Evolutionary conservation across 2,329 filamentous ascomycete species (phyloP).

Genomic region (Sporothrix curviconia): DNA sequence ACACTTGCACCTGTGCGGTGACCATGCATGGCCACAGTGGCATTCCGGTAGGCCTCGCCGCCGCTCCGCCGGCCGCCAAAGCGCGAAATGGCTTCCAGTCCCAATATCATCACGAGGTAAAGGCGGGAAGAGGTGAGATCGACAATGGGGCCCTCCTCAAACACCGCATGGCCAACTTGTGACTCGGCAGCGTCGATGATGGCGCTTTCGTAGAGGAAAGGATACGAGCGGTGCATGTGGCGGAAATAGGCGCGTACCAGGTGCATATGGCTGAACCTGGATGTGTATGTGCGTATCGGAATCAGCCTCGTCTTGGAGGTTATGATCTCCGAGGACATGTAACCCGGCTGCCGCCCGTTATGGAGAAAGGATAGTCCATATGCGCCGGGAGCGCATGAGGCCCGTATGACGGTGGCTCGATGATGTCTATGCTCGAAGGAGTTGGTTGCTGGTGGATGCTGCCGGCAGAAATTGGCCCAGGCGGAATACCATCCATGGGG

Average conservation of each 20-base stretch:
- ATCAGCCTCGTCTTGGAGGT: neutral
- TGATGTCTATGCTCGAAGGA: constrained; percentile 3
- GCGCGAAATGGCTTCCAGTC: constrained; percentile 36
- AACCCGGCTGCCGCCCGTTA: too few relatives aligned
- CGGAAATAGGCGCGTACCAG: constrained; percentile 40
- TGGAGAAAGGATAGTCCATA: too few relatives aligned
- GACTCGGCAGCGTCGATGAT: constrained; percentile 30
- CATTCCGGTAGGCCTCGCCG: neutral
- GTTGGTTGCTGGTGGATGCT: constrained; percentile 5
- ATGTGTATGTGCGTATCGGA: constrained; percentile 4
- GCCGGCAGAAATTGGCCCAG: neutral
- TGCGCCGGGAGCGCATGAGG: too few relatives aligned
- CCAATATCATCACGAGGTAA: constrained; percentile 41
- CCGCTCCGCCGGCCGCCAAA: constrained; percentile 20
- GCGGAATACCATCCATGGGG: neutral
- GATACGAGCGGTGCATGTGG: constrained; percentile 40
- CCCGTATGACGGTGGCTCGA: constrained; percentile 2
- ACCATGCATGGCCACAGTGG: neutral
- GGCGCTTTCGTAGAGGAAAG: constrained; percentile 35
- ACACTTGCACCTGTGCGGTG: neutral
- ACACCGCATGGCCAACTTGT: neutral
- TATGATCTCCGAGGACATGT: neutral
- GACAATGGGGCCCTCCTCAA: constrained; percentile 19
- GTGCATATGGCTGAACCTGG: constrained; percentile 8
- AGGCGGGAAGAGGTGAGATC: constrained; percentile 31